Conservation (phyloP, 2,329 filamentous ascomycete species). For the Fusarium sp. region DNA sequence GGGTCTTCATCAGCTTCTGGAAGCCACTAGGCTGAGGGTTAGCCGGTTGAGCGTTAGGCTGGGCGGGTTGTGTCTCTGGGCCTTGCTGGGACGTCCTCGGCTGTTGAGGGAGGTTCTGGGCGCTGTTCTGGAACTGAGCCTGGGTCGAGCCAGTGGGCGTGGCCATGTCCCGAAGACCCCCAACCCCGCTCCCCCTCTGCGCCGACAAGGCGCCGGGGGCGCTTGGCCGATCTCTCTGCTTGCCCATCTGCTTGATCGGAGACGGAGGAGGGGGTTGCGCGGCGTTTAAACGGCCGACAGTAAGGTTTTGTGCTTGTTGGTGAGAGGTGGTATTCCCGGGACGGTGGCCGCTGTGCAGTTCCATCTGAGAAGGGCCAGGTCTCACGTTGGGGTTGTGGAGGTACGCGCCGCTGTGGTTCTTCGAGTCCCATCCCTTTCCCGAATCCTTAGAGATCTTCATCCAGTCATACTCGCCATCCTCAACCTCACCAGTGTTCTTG, state of each 20-base stretch:
- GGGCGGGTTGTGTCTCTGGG: slow-evolving; percentile 65
- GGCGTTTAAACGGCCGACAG: slow-evolving; percentile 91
- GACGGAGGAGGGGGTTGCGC: slow-evolving; percentile 89
- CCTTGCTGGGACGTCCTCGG: slow-evolving; percentile 70
- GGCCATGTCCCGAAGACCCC: slow-evolving; percentile 78
- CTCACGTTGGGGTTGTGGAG: slow-evolving; percentile 81
- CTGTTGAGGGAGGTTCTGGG: slow-evolving; percentile 81
- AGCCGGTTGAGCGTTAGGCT: slow-evolving; percentile 65
- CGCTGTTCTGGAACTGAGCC: slow-evolving; percentile 96
- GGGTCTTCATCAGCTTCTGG: slow-evolving; percentile 91
- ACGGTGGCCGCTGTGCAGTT: slow-evolving; percentile 80
- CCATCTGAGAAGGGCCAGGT: slow-evolving; percentile 85
- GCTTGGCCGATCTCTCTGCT: slow-evolving; percentile 80
- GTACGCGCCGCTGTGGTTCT: slow-evolving; percentile 70
- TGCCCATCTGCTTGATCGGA: slow-evolving; percentile 83
- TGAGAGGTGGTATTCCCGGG: slow-evolving; percentile 73
- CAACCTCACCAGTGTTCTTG: slow-evolving; percentile 92
- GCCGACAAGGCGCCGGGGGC: slow-evolving; percentile 76
- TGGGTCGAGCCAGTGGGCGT: slow-evolving; percentile 92
- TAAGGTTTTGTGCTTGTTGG: slow-evolving; percentile 72
- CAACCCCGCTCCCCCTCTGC: slow-evolving; percentile 81
- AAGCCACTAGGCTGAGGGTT: slow-evolving; percentile 83
- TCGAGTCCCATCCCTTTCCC: slow-evolving; percentile 89
- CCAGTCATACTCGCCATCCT: slow-evolving; percentile 99
- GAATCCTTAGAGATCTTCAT: slow-evolving; percentile 90